These are phyloP conservation scores for Multifurca ochricompacta DNA, from an alignment of 768 basidiomycete species.

Conservation along the genomic window DNA sequence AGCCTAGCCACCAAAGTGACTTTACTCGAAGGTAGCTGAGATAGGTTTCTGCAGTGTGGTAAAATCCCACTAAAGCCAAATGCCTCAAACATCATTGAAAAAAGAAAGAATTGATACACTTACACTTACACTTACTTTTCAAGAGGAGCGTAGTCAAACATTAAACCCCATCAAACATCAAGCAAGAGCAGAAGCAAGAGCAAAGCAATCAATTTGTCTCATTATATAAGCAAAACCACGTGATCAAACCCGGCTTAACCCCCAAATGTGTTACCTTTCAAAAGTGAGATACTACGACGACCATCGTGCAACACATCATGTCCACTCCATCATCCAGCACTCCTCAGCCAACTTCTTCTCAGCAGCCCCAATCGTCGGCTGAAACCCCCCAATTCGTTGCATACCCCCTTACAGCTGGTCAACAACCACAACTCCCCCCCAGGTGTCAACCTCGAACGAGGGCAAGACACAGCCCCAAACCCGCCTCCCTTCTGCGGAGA, in stretches of 20 bases:
- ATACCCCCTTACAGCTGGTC: slow-evolving; percentile 20
- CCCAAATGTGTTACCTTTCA: no score
- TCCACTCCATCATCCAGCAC: slow-evolving; percentile 18
- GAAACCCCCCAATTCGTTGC: slow-evolving; percentile 18
- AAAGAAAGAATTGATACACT: slow-evolving; percentile 7
- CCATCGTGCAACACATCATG: slow-evolving; percentile 9
- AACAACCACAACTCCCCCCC: slow-evolving; percentile 22
- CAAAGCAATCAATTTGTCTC: background rate
- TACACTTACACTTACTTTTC: slow-evolving; percentile 28
- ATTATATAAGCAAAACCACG: slow-evolving; percentile 7
- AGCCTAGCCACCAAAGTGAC: slow-evolving; percentile 35
- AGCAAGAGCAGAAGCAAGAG: background rate
- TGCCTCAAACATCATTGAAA: slow-evolving; percentile 81
- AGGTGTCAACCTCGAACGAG: slow-evolving; percentile 12
- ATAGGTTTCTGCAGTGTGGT: slow-evolving; percentile 77
- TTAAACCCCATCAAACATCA: background rate
- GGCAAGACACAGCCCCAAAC: slow-evolving; percentile 35
- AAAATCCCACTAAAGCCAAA: slow-evolving; percentile 75
- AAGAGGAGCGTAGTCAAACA: background rate
- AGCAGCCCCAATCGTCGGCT: slow-evolving; percentile 19
- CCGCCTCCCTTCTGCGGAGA: slow-evolving; percentile 70
- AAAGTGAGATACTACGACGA: no score
- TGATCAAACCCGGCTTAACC: no score
- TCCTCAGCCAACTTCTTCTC: slow-evolving; percentile 13
- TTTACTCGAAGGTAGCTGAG: slow-evolving; percentile 85